Base-by-base conservation (phyloP, 345 rosid genomes). In the Hypericum perforatum region DNA sequence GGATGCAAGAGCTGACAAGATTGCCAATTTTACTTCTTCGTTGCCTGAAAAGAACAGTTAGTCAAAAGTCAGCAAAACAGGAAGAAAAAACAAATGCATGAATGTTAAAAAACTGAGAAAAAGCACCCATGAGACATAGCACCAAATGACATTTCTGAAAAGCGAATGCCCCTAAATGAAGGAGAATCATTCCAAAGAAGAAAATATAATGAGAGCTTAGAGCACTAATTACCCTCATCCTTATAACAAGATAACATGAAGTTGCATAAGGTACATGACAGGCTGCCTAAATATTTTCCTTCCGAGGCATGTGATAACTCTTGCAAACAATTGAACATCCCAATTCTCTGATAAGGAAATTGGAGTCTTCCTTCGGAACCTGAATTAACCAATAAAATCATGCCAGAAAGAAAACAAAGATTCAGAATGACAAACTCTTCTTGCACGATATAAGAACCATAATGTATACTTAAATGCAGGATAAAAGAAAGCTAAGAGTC, bases 291-390 rank as follows among this genome's bases (percentile, higher is more conserved):
- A 75, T 78, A 73, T 74, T 88, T 92, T 56, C 94, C 94, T 61
- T 85, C 98, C 52, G 94, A 81, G 62, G 88, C 86, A 73, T 61
- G 67, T 55, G 94, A 80, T 63, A 92, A 67, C 62, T 88, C 95
- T 75, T 81, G 83, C 65, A 92, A 63, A 37, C 85, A 81, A 68
- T 72, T 78, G 57, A 92, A 54, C 95, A 88, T 85, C 62, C 98
- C 98, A 62, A 74, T 76, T 65, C 96, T 83, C 66, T 92, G 98
- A 65, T 85, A 76, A 51, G 95, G 90, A 72, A 80, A 79, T 60
- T 82, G 76, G 60, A 92, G 87, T 59, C 96, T 81, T 57, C 98
- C 98, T 63, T 92, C 98, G 38, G 98, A 85, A 41, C 98, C 97
- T 88, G 74, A 54, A 57, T 12, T 7, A 9, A 37, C 16, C 3